These are phyloP conservation scores for Aspergillus novofumigatus DNA, from an alignment of 2,329 filamentous ascomycete species.

Conservation along the genomic window DNA sequence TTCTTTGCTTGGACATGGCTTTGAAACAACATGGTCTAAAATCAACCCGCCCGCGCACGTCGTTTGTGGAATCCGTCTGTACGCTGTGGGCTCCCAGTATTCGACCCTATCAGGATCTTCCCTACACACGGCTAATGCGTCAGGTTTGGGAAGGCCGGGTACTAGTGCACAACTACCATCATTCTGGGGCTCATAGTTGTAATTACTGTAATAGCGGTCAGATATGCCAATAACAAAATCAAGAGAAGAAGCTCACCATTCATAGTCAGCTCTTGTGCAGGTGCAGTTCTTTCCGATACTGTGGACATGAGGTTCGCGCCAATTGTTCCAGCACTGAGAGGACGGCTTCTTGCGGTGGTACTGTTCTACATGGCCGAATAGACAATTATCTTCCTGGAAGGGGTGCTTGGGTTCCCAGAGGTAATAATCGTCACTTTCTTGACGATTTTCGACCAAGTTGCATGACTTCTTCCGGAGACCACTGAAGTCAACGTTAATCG, in stretches of 20 bases:
- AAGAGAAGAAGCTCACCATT: slow-evolving; percentile 63
- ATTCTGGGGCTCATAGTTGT: slow-evolving; percentile 79
- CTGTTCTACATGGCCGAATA: slow-evolving; percentile 86
- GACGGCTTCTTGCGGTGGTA: slow-evolving; percentile 88
- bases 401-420: slow-evolving; percentile 88
- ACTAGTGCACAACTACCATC: slow-evolving; percentile 77
- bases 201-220: slow-evolving; percentile 59
- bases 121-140: slow-evolving; percentile 56
- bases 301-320: slow-evolving; percentile 66
- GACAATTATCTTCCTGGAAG: slow-evolving; percentile 68
- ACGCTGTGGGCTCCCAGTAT: slow-evolving; percentile 82
- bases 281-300: slow-evolving; percentile 69
- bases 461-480: slow-evolving; percentile 71
- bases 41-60: slow-evolving; percentile 76
- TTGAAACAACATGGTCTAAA: slow-evolving; percentile 62
- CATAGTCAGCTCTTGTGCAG: slow-evolving; percentile 81
- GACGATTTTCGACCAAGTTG: slow-evolving; percentile 58
- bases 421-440: slow-evolving; percentile 66
- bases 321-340: slow-evolving; percentile 75
- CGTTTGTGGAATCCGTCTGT: slow-evolving; percentile 82
- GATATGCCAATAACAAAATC: background rate
- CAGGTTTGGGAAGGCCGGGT: slow-evolving; percentile 61
- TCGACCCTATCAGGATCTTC: slow-evolving; percentile 65
- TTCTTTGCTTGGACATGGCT: slow-evolving; percentile 73
- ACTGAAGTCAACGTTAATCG: slow-evolving; percentile 85